Percentiles rank a stretch among this genome's conserved stretches.
phyloP scores from a whole-genome alignment of 2,329 filamentous ascomycete genomes.

The Dactylellina drechsleri region DNA sequence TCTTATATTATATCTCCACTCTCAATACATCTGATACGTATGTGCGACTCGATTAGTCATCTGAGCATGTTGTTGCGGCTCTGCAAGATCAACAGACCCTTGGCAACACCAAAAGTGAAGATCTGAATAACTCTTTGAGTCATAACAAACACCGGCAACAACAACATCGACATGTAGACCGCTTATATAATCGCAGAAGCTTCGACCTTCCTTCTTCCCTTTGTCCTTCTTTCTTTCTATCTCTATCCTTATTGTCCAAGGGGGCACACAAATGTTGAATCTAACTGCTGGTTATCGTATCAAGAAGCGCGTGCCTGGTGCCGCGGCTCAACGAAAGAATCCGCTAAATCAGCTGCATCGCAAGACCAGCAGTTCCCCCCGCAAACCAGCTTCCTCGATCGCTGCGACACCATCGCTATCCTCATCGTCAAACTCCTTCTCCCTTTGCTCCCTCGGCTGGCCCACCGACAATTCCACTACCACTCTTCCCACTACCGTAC shows the following conservation, averaged over 20 bases:
- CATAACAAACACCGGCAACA: background rate
- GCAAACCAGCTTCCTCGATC: constrained; percentile 12
- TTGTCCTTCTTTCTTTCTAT: background rate
- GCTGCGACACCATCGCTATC: background rate
- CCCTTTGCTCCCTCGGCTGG: constrained; percentile 32
- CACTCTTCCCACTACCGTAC: constrained; percentile 30
- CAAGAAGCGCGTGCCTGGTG: constrained; percentile 33
- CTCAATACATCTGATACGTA: background rate
- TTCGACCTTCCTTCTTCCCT: background rate
- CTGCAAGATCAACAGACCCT: background rate
- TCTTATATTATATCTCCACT: too few species aligned
- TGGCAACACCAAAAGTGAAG: too few species aligned
- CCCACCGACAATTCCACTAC: constrained; percentile 13
- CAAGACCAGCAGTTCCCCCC: constrained; percentile 18
- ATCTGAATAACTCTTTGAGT: too few species aligned
- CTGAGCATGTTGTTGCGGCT: background rate
- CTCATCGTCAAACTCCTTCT: background rate
- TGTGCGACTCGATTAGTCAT: background rate
- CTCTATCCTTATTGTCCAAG: background rate
- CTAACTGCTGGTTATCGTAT: constrained; percentile 30
- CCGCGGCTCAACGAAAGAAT: constrained; percentile 29
- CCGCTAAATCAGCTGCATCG: constrained; percentile 46
- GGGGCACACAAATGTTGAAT: constrained; percentile 17
- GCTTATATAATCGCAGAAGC: background rate
- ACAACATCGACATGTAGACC: constrained; percentile 1